These are phyloP conservation scores for Salvia splendens DNA, from an alignment of 257 asterid genomes.

Conservation along the genomic window DNA sequence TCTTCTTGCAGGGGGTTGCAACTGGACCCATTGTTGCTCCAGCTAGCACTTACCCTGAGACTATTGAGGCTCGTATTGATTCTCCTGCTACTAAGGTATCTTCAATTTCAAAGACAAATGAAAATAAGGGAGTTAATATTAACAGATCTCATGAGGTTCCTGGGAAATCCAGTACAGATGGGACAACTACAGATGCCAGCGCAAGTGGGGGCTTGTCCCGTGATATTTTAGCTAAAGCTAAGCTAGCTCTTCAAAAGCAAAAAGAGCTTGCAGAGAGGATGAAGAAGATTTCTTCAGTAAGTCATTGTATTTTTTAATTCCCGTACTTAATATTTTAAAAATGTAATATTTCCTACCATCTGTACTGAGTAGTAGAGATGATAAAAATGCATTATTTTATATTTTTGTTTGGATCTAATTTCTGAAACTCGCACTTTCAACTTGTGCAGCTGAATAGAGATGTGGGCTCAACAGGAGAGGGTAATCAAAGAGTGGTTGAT, in stretches of 20 bases:
- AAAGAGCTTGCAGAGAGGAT: constrained; percentile 73
- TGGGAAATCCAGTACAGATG: constrained; percentile 99
- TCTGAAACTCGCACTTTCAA: constrained; percentile 21
- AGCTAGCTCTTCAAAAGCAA: constrained; percentile 76
- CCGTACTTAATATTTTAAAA: constrained; percentile 11
- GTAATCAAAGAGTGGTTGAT: constrained; percentile 46
- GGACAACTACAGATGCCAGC: constrained; percentile 71
- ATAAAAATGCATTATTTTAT: background rate
- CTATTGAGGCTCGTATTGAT: constrained; percentile 39
- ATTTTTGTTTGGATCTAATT: constrained; percentile 7
- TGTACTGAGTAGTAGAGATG: constrained; percentile 11
- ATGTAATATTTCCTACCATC: constrained; percentile 11
- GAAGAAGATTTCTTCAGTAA: constrained; percentile 75
- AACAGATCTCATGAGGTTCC: constrained; percentile 99
- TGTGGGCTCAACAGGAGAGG: constrained; percentile 48
- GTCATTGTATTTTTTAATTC: constrained; percentile 33
- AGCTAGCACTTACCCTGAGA: constrained; percentile 46
- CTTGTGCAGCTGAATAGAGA: constrained; percentile 63
- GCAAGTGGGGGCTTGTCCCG: constrained; percentile 73
- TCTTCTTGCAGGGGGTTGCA: constrained; percentile 59
- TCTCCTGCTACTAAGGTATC: constrained; percentile 89
- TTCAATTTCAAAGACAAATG: constrained; percentile 89
- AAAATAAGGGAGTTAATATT: constrained; percentile 97
- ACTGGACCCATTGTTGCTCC: constrained; percentile 47
- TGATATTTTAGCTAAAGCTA: constrained; percentile 90